A percentile compares a stretch with the other conserved stretches of the same genome.
Evolutionary conservation across 805 yeast genomes (phyloP).

Genomic region (Sugiyamaella boreocaroliniensis): DNA sequence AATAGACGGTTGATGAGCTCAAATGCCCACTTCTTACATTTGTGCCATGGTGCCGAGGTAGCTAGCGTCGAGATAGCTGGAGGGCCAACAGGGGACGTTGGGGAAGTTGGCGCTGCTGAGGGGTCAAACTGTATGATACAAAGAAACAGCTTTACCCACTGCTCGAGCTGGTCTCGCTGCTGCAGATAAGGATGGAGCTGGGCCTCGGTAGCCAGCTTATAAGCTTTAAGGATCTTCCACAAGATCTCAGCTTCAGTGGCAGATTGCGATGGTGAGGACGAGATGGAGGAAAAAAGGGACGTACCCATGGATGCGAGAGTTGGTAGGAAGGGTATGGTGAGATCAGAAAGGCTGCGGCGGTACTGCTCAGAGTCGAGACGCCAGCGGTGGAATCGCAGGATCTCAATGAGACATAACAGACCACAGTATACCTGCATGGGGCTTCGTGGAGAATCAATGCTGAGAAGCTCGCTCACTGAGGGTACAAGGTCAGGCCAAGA

Average conservation of each 20-base stretch:
- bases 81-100: not conserved
- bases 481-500: slow-evolving; percentile 12
- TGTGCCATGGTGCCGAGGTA: slow-evolving; percentile 43
- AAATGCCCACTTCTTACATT: slow-evolving; percentile 81
- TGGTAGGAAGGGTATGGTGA: slow-evolving; percentile 51
- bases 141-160: slow-evolving; percentile 76
- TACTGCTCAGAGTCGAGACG: slow-evolving; percentile 38
- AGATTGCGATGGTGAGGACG: slow-evolving; percentile 37
- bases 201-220: slow-evolving; percentile 57
- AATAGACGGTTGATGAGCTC: slow-evolving; percentile 36
- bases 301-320: slow-evolving; percentile 53
- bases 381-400: slow-evolving; percentile 65
- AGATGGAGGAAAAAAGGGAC: slow-evolving; percentile 8
- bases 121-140: slow-evolving; percentile 55
- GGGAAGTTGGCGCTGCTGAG: slow-evolving; percentile 34
- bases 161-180: slow-evolving; percentile 41
- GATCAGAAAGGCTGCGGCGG: slow-evolving; percentile 43
- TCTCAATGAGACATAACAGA: slow-evolving; percentile 43
- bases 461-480: not conserved
- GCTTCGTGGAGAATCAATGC: not conserved
- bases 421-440: slow-evolving; percentile 48
- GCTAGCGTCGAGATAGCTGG: slow-evolving; percentile 36
- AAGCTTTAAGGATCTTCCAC: slow-evolving; percentile 64
- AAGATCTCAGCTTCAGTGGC: slow-evolving; percentile 55
- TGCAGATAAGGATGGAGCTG: slow-evolving; percentile 65